phyloP scores from a whole-genome alignment of 805 yeast genomes.

The Saturnispora sekii region DNA sequence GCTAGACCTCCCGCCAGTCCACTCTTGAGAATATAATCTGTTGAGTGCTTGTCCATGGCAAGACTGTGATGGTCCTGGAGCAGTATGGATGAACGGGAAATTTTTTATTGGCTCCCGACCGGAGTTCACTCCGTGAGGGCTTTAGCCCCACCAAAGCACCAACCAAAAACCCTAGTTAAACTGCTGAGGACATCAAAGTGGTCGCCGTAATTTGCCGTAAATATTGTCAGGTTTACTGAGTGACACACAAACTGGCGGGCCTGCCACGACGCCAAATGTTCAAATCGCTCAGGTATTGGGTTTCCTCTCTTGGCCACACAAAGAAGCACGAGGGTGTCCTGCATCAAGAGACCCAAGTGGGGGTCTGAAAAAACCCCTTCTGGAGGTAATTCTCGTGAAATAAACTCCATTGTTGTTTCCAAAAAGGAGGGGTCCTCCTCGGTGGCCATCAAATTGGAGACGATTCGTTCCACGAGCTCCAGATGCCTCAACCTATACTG shows the following conservation, averaged over 20 bases:
- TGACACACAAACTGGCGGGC: too few relatives aligned
- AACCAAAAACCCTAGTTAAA: not conserved
- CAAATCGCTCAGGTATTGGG: slow-evolving; percentile 4
- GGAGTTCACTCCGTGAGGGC: too few relatives aligned
- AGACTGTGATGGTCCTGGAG: not conserved
- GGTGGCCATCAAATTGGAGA: not conserved
- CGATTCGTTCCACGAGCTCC: slow-evolving; percentile 1
- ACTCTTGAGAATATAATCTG: slow-evolving; percentile 71
- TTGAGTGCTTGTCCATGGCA: slow-evolving; percentile 52
- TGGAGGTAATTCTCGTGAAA: not conserved
- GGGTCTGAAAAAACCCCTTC: not conserved
- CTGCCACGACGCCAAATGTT: not conserved
- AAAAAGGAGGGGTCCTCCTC: not conserved
- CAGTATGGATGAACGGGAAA: slow-evolving; percentile 4
- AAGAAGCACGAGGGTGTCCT: slow-evolving; percentile 7
- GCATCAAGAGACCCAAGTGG: not conserved
- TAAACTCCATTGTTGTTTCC: not conserved
- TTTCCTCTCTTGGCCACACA: slow-evolving; percentile 5
- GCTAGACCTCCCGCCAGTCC: slow-evolving; percentile 95
- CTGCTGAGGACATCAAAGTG: not conserved
- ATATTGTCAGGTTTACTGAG: not conserved
- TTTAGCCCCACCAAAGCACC: not conserved
- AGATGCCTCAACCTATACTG: slow-evolving; percentile 4
- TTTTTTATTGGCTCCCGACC: not conserved
- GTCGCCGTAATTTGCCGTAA: not conserved